Conservation (phyloP, 2,329 filamentous ascomycete genomes). For the Clonostachys rosea region DNA sequence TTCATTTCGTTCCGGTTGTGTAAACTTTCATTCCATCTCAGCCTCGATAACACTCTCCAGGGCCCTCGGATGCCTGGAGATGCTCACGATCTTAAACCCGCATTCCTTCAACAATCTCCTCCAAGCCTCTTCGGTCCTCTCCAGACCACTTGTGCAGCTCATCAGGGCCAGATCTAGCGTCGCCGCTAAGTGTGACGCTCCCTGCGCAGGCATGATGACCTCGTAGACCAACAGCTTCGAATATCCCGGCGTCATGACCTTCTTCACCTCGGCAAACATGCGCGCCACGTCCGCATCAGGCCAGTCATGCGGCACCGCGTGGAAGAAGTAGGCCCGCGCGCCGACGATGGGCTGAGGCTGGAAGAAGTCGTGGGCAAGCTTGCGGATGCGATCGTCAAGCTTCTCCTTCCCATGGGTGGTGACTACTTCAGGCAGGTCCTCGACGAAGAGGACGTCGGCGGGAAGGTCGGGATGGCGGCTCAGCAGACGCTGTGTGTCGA, state of each 20-base stretch:
- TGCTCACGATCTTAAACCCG: constrained; percentile 17
- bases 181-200: constrained; percentile 17
- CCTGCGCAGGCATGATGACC: constrained; percentile 20
- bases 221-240: constrained; percentile 27
- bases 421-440: constrained; percentile 30
- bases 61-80: constrained; percentile 16
- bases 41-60: constrained; percentile 7
- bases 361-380: constrained; percentile 14
- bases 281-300: constrained; percentile 18
- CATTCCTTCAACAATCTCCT: constrained; percentile 11
- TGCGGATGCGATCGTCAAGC: constrained; percentile 7
- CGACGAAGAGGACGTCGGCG: constrained; percentile 21
- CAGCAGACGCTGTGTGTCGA: constrained; percentile 23
- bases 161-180: constrained; percentile 28
- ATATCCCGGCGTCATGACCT: constrained; percentile 24
- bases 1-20: too few relatives aligned
- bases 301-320: constrained; percentile 30
- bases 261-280: constrained; percentile 19
- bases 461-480: constrained; percentile 21
- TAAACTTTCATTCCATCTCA: constrained; percentile 1
- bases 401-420: constrained; percentile 11
- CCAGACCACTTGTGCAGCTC: constrained; percentile 15
- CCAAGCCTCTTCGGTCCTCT: constrained; percentile 21
- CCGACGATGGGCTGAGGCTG: constrained; percentile 13
- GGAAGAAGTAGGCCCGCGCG: constrained; percentile 24